Evolutionary conservation across 139 green algal genomes (phyloP).

Genomic region (Diplosphaera chodatii): DNA sequence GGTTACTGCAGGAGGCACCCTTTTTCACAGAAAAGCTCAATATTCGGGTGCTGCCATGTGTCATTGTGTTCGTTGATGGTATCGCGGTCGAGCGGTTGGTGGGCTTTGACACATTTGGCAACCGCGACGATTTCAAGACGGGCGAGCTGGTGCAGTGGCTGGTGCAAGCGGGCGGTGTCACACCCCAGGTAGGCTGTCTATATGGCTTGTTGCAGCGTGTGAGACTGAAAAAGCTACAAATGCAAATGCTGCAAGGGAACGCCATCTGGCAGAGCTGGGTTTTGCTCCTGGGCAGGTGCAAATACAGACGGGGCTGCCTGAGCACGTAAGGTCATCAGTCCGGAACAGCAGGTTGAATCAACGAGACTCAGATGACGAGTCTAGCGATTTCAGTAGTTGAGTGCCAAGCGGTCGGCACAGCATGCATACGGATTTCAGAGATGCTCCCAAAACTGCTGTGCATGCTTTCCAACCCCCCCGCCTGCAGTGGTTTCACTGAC

Average conservation of each 20-base stretch:
- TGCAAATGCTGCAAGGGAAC: too few relatives aligned
- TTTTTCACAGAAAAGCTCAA: conserved; percentile 95
- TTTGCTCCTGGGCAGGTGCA: neutral
- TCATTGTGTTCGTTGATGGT: conserved; percentile 76
- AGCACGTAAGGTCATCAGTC: neutral
- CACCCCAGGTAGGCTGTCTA: neutral
- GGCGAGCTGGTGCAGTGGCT: conserved; percentile 4
- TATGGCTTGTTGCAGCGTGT: too few relatives aligned
- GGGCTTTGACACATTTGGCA: conserved; percentile 85
- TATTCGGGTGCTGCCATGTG: conserved; percentile 79
- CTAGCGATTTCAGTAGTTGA: neutral
- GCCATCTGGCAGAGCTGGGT: too few relatives aligned
- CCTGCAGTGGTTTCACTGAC: too few relatives aligned
- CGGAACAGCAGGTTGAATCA: neutral
- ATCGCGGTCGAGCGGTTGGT: conserved; percentile 68
- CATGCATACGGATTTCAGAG: too few relatives aligned
- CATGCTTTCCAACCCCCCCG: too few relatives aligned
- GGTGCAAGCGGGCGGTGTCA: neutral
- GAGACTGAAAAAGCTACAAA: too few relatives aligned
- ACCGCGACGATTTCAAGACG: conserved; percentile 49
- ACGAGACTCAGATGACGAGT: neutral
- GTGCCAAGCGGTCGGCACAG: too few relatives aligned
- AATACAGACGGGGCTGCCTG: too few relatives aligned
- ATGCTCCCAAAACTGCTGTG: too few relatives aligned
- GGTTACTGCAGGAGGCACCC: conserved; percentile 72